Percentiles rank a stretch among this genome's conserved stretches.
phyloP scores from a whole-genome alignment of 192 early-diverging fungal species.

The Diversispora epigaea region DNA sequence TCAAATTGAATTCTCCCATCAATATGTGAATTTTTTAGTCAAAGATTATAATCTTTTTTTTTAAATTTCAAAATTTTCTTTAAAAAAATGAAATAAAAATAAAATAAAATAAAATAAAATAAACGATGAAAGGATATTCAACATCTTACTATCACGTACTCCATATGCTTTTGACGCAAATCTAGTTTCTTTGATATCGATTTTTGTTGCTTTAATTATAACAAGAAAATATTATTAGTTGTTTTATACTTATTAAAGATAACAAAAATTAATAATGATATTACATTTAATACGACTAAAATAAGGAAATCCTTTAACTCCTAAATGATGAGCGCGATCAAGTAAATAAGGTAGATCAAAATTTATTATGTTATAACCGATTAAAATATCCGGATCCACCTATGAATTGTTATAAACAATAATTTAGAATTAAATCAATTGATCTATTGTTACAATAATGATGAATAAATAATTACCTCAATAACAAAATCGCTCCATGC shows the following conservation, averaged over 20 bases:
- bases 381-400: conserved; percentile 91
- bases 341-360: conserved; percentile 97
- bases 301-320: conserved; percentile 75
- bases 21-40: conserved; percentile 39
- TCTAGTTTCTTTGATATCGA: conserved; percentile 73
- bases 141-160: conserved; percentile 84
- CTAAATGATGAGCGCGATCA: conserved; percentile 81
- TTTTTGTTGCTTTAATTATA: conserved; percentile 44
- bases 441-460: not conserved
- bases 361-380: conserved; percentile 95
- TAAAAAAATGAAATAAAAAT: no score
- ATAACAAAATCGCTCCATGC: conserved; percentile 86
- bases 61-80: not conserved
- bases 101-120: not conserved
- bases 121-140: conserved; percentile 51
- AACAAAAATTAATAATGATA: conserved; percentile 12
- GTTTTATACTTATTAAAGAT: not conserved
- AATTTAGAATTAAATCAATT: not conserved
- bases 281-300: conserved; percentile 70
- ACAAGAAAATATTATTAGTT: not conserved
- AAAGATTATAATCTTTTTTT: not conserved
- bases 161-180: conserved; percentile 95
- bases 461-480: conserved; percentile 40
- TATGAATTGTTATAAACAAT: conserved; percentile 26
- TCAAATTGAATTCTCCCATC: conserved; percentile 94